Conservation (phyloP, 495 filamentous ascomycete genomes). For the Aspergillus affinis region DNA sequence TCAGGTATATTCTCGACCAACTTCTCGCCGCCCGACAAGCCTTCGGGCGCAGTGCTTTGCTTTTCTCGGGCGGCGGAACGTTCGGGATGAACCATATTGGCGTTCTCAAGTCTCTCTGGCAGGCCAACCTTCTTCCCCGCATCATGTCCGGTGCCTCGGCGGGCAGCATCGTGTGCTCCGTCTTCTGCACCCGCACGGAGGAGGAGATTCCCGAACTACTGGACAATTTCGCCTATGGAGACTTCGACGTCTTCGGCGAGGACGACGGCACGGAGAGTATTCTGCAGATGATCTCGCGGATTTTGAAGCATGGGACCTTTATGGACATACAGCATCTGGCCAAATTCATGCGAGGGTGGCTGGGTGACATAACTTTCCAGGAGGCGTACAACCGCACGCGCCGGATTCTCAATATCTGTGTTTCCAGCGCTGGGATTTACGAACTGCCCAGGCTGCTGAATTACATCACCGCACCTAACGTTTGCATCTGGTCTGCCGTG, state of each 20-base stretch:
- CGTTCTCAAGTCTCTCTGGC: constrained; percentile 82
- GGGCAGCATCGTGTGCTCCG: constrained; percentile 88
- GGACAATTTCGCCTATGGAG: constrained; percentile 72
- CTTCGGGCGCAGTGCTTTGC: constrained; percentile 82
- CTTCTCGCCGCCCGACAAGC: constrained; percentile 78
- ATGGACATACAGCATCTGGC: constrained; percentile 80
- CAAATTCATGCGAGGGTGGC: constrained; percentile 71
- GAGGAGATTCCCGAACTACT: constrained; percentile 77
- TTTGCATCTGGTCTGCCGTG: constrained; percentile 96
- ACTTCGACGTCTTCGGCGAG: constrained; percentile 81
- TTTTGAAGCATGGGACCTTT: constrained; percentile 78
- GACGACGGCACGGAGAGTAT: constrained; percentile 67
- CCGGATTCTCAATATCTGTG: constrained; percentile 88
- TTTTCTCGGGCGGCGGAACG: constrained; percentile 87
- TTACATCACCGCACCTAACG: constrained; percentile 89
- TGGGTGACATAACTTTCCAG: constrained; percentile 90
- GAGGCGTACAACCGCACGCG: constrained; percentile 93
- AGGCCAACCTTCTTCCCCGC: constrained; percentile 73
- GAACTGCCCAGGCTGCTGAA: constrained; percentile 86
- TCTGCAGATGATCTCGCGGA: constrained; percentile 66
- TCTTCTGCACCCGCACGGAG: constrained; percentile 81
- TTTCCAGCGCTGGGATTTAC: constrained; percentile 82
- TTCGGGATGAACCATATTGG: constrained; percentile 97
- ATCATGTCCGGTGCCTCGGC: constrained; percentile 94
- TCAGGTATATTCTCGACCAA: constrained; percentile 69